A percentile compares a stretch with the other conserved stretches of the same genome.
phyloP scores from a whole-genome alignment of 1,284 basidiomycete genomes.

The Trichosporon sp. region DNA sequence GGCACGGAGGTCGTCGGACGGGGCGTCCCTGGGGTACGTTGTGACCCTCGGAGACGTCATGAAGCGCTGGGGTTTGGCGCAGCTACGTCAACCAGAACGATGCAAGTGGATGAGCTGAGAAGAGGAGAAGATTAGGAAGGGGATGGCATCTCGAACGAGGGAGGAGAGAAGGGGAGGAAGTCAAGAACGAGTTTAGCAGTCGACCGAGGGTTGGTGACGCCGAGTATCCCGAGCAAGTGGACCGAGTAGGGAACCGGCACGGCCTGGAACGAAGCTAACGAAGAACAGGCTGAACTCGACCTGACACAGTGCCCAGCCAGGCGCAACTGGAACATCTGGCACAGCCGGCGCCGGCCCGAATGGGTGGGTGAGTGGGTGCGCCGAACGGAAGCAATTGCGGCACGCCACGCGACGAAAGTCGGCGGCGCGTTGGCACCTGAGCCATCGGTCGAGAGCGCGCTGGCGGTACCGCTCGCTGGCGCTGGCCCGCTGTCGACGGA shows the following conservation, averaged over 20 bases:
- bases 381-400: conserved; percentile 1
- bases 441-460: conserved; percentile 3
- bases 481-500: background rate
- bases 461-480: background rate
- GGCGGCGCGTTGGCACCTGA: background rate
- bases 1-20: conserved; percentile 22
- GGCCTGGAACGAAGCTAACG: background rate
- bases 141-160: background rate
- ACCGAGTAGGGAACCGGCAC: background rate
- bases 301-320: too few species aligned
- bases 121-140: background rate
- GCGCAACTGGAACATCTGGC: too few species aligned
- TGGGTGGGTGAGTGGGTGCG: too few species aligned
- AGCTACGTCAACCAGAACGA: background rate
- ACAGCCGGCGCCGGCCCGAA: too few species aligned
- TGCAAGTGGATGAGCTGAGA: background rate
- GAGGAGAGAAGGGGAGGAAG: background rate
- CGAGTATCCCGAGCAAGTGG: background rate
- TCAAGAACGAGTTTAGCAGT: background rate
- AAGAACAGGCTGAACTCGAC: too few species aligned
- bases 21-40: background rate
- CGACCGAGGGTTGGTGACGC: background rate
- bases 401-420: conserved; percentile 9
- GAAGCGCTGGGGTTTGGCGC: background rate
- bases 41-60: background rate